Evolutionary conservation across 768 basidiomycete genomes (phyloP).

Genomic region (Panellus pusillus): DNA sequence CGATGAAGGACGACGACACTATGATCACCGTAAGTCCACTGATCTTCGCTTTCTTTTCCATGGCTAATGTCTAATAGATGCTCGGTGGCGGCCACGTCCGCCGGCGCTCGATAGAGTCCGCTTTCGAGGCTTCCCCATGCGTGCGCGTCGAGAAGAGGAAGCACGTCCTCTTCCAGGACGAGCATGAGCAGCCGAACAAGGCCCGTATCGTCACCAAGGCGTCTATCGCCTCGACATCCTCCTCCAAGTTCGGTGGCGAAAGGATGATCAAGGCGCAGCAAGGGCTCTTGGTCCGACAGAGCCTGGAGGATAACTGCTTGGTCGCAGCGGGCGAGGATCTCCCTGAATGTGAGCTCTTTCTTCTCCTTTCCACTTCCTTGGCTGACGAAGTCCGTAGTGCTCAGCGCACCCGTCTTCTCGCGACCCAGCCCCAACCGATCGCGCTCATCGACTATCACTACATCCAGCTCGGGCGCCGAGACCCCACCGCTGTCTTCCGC

Average conservation of each 20-base stretch:
- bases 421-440: conserved; percentile 57
- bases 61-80: conserved; percentile 50
- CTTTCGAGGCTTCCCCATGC: conserved; percentile 71
- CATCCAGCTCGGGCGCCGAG: conserved; percentile 62
- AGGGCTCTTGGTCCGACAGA: conserved; percentile 64
- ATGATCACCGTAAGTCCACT: conserved; percentile 66
- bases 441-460: conserved; percentile 69
- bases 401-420: conserved; percentile 62
- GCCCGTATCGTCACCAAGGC: conserved; percentile 49
- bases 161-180: conserved; percentile 41
- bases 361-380: background rate
- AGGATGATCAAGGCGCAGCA: conserved; percentile 65
- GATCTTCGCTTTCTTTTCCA: background rate
- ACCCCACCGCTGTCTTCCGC: conserved; percentile 72
- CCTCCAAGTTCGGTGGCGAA: conserved; percentile 64
- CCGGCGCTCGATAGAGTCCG: conserved; percentile 63
- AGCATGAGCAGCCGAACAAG: conserved; percentile 43
- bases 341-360: conserved; percentile 37
- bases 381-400: conserved; percentile 15
- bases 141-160: conserved; percentile 65
- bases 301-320: conserved; percentile 64
- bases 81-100: conserved; percentile 76
- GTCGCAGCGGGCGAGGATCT: conserved; percentile 68
- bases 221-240: conserved; percentile 61
- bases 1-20: conserved; percentile 70